phyloP scores from a whole-genome alignment of 1,139 yeast genomes.

The Pneumocystis murina region DNA sequence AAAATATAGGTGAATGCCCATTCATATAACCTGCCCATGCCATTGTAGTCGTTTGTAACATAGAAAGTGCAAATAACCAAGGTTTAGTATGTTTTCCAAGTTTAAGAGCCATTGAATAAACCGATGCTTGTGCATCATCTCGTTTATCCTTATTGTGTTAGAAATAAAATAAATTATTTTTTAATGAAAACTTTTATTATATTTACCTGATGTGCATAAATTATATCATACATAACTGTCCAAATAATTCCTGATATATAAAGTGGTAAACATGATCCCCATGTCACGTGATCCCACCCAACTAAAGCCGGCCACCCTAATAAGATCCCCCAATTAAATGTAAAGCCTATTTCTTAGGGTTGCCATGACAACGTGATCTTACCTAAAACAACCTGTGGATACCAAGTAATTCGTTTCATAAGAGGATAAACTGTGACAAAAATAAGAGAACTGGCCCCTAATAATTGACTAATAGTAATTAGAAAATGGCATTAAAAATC shows the following conservation, averaged over 20 bases:
- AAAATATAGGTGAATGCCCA: conserved; percentile 77
- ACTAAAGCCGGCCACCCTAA: conserved; percentile 96
- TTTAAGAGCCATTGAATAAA: conserved; percentile 83
- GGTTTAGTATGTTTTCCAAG: conserved; percentile 76
- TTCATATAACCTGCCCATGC: conserved; percentile 64
- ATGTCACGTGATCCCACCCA: conserved; percentile 38
- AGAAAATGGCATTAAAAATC: neutral
- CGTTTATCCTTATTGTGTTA: conserved; percentile 41
- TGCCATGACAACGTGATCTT: neutral
- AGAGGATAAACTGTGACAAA: conserved; percentile 79
- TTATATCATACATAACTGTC: conserved; percentile 92
- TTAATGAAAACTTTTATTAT: too few species aligned
- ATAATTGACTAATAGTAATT: conserved; percentile 31
- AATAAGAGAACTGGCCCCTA: conserved; percentile 67
- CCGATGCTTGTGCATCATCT: conserved; percentile 77
- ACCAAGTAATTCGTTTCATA: conserved; percentile 84
- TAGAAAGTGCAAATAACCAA: conserved; percentile 46
- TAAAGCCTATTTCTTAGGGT: conserved; percentile 35
- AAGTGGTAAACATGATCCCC: conserved; percentile 62
- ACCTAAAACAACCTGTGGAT: conserved; percentile 66
- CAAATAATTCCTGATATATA: conserved; percentile 68
- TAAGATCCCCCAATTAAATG: conserved; percentile 91
- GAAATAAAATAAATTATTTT: neutral
- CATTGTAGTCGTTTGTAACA: conserved; percentile 50
- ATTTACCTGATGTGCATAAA: conserved; percentile 71